Percentiles rank a stretch among this genome's conserved stretches.
Conservation (phyloP, 768 basidiomycete genomes). For the Galerina marginata region DNA sequence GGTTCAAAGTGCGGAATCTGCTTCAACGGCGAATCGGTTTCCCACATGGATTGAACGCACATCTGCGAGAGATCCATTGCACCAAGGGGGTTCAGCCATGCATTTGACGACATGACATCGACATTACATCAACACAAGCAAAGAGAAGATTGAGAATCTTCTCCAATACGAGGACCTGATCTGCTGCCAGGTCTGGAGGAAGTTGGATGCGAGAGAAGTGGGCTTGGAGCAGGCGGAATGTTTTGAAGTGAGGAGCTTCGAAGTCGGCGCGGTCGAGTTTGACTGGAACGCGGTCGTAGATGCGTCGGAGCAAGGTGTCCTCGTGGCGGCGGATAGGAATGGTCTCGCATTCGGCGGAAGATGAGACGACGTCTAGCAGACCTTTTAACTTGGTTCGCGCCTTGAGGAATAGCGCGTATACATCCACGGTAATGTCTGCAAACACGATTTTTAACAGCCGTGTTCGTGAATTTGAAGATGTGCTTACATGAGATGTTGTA, state of each 20-base stretch:
- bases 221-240: conserved; percentile 94
- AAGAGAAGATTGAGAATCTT: conserved; percentile 91
- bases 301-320: conserved; percentile 79
- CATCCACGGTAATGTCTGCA: conserved; percentile 93
- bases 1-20: conserved; percentile 97
- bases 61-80: conserved; percentile 99
- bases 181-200: conserved; percentile 91
- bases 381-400: conserved; percentile 98
- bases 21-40: conserved; percentile 92
- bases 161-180: conserved; percentile 86
- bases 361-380: conserved; percentile 93
- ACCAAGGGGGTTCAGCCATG: conserved; percentile 90
- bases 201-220: conserved; percentile 94
- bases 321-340: conserved; percentile 97
- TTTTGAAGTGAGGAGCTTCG: conserved; percentile 97
- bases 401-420: conserved; percentile 93
- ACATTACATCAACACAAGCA: conserved; percentile 95
- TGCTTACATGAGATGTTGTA: conserved; percentile 89
- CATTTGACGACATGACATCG: conserved; percentile 98
- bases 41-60: no score
- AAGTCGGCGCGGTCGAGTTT: conserved; percentile 86
- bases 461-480: not conserved
- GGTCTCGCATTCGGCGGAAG: conserved; percentile 93
- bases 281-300: conserved; percentile 96
- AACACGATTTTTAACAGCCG: conserved; percentile 9